Percentiles rank a stretch among this genome's conserved stretches.
These are phyloP conservation scores for Raphanus raphanistrum DNA, from an alignment of 345 rosid genomes.

Conservation along the genomic window DNA sequence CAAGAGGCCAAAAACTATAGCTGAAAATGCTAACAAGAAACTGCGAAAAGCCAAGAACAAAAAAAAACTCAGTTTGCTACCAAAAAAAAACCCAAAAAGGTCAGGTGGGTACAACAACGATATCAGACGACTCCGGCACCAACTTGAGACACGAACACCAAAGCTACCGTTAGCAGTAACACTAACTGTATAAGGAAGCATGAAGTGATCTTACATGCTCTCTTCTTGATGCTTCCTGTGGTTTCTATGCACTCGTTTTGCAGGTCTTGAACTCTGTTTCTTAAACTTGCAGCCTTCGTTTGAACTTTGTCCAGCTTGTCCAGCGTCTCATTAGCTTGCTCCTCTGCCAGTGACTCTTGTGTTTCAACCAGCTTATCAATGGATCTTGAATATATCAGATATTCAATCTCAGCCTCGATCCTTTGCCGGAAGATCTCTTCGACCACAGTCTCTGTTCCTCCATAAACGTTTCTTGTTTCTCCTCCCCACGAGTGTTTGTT, in stretches of 20 bases:
- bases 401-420: slow-evolving; percentile 82
- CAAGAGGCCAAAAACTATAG: slow-evolving; percentile 15
- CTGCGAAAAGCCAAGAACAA: background rate
- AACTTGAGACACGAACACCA: slow-evolving; percentile 46
- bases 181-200: slow-evolving; percentile 57
- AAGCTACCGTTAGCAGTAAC: slow-evolving; percentile 48
- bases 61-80: slow-evolving; percentile 3
- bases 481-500: slow-evolving; percentile 12
- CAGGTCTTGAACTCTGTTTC: slow-evolving; percentile 53
- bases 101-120: slow-evolving; percentile 67
- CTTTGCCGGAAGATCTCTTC: slow-evolving; percentile 67
- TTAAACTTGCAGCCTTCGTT: slow-evolving; percentile 45
- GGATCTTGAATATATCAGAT: slow-evolving; percentile 51
- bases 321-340: slow-evolving; percentile 43
- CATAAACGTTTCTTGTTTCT: slow-evolving; percentile 21
- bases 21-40: slow-evolving; percentile 9
- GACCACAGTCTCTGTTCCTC: slow-evolving; percentile 46
- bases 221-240: slow-evolving; percentile 47
- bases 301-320: slow-evolving; percentile 48
- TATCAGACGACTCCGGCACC: slow-evolving; percentile 38
- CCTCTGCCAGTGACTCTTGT: slow-evolving; percentile 43
- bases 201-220: slow-evolving; percentile 47
- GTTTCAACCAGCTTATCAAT: slow-evolving; percentile 45
- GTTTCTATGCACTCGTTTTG: slow-evolving; percentile 44
- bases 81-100: background rate